Base-by-base conservation (phyloP, 1,139 yeast genomes). In the Suhomyces ambrosiae region DNA sequence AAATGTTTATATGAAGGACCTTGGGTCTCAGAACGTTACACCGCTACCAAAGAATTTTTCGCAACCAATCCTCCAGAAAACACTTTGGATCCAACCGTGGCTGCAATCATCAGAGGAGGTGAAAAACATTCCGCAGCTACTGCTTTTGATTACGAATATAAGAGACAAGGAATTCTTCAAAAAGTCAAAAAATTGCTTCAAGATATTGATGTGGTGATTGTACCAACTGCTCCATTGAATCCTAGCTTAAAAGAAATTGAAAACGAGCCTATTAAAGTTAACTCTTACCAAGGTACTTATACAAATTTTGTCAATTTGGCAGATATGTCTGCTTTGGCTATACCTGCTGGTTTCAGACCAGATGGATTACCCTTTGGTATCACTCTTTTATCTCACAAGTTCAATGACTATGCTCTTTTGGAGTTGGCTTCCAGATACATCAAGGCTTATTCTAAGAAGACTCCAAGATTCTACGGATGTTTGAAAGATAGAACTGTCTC, bases 21-120 rank as follows among this genome's bases (percentile, higher is more conserved):
- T n/a, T 92, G 98, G 98, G 97, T 92, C 8, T 86, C 95, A 18
- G 98, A 92, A 67, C 79, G 98, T 50, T 89, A 81, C 64, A 79
- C 88, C 45, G 96, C 96, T 13, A 77, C 81, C 27, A 77, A 79
- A 50, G 86, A 83, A 27, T 86, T 89, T 54, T 71, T 86, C 40
- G 75, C 71, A n/a, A 68, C 86, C 13, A 76, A 80, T 50, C 90
- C 92, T n/a, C 87, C 92, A 23, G 75, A 67, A 31, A 70, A 74
- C 27, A 68, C 80, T 39, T 69, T 90, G 54, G 96, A 92, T 60
- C 94, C 95, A 31, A 85, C 88, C 7, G 97, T 90, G n/a, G 61
- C 71, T 30, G 61, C 72, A 23, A 88, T 92, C 56, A 83, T 92
- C 49, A 74, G 74, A 50, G 80, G 88, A 36, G 97, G 96, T 31